Evolutionary conservation across 2,329 filamentous ascomycete genomes (phyloP).

Genomic region (Rhinocladiella similis): DNA sequence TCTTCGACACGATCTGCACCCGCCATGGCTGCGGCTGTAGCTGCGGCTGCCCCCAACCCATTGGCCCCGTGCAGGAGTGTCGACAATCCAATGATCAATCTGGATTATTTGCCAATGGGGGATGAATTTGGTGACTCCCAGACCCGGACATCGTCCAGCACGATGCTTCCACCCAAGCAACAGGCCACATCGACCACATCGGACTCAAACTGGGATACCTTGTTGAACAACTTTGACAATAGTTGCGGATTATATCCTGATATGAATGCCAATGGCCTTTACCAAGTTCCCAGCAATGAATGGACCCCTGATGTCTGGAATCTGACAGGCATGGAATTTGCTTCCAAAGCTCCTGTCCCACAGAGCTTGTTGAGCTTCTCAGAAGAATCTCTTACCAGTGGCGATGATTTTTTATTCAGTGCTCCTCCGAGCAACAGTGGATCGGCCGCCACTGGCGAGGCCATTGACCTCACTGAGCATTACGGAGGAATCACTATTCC

Average conservation of each 20-base stretch:
- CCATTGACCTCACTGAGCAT: slow-evolving; percentile 15
- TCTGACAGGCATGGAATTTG: slow-evolving; percentile 39
- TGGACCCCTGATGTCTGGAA: slow-evolving; percentile 43
- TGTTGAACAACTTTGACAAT: slow-evolving; percentile 72
- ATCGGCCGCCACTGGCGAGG: slow-evolving; percentile 21
- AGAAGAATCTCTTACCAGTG: slow-evolving; percentile 59
- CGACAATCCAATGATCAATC: slow-evolving; percentile 41
- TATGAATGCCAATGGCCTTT: slow-evolving; percentile 30
- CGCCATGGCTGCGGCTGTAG: slow-evolving; percentile 10
- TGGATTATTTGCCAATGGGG: slow-evolving; percentile 59
- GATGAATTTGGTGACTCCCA: slow-evolving; percentile 32
- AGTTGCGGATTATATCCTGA: slow-evolving; percentile 29
- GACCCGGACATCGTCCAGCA: slow-evolving; percentile 39
- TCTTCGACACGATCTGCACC: slow-evolving; percentile 29
- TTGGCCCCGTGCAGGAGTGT: slow-evolving; percentile 6
- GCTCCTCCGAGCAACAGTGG: slow-evolving; percentile 26
- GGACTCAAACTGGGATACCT: slow-evolving; percentile 75
- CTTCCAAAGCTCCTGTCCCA: slow-evolving; percentile 34
- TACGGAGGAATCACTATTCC: slow-evolving; percentile 42
- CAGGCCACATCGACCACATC: slow-evolving; percentile 36
- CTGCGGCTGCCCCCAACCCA: slow-evolving; percentile 9
- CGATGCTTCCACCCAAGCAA: slow-evolving; percentile 42
- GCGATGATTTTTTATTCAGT: slow-evolving; percentile 46
- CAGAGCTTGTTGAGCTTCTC: slow-evolving; percentile 61
- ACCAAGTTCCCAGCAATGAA: slow-evolving; percentile 34